Evolutionary conservation across 73 alveolate genomes (phyloP).

Genomic region (Durusdinium trenchii): DNA sequence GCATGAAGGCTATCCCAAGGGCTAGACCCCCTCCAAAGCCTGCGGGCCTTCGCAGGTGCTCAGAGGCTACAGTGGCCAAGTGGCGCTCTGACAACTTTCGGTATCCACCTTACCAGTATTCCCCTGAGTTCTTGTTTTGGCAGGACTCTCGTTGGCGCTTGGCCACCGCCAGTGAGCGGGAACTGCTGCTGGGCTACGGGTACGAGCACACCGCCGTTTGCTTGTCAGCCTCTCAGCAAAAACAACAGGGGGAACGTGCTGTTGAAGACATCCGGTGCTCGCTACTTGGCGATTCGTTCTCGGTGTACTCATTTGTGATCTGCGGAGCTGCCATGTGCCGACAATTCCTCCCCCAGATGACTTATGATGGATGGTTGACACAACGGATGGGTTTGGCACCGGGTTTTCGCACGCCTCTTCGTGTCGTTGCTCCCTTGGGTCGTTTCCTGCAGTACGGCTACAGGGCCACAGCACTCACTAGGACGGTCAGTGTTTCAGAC

Average conservation of each 20-base stretch:
- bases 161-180: background rate
- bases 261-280: background rate
- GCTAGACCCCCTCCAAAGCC: background rate
- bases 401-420: background rate
- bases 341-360: background rate
- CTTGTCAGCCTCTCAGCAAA: background rate
- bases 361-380: background rate
- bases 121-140: background rate
- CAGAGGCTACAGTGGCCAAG: background rate
- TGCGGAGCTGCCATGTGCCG: background rate
- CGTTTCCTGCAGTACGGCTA: background rate
- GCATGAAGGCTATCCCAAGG: background rate
- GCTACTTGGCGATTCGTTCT: background rate
- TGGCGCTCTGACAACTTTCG: background rate
- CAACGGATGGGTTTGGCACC: background rate
- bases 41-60: background rate
- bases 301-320: background rate
- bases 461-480: background rate
- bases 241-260: background rate
- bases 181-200: background rate
- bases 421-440: background rate
- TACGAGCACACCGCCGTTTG: background rate
- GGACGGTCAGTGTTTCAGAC: background rate
- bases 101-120: background rate
- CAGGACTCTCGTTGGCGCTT: background rate